A percentile compares a stretch with the other conserved stretches of the same genome.
Evolutionary conservation across 1,284 basidiomycete genomes (phyloP).

Genomic region (Apiotrichum akiyoshidainum): DNA sequence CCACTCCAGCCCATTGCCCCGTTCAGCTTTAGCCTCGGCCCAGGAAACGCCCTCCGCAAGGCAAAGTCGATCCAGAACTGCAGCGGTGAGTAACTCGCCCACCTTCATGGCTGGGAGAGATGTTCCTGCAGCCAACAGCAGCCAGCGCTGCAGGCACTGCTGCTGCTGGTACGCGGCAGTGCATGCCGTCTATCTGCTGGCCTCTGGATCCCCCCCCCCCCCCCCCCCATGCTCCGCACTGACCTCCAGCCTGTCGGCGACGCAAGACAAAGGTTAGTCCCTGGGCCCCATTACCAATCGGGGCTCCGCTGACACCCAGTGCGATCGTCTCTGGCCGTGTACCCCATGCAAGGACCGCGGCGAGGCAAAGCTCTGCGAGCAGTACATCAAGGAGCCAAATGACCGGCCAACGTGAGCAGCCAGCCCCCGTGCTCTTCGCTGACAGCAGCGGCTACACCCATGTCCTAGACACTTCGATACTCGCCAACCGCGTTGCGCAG

Average conservation of each 20-base stretch:
- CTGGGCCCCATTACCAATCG: not conserved
- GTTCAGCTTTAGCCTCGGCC: conserved; percentile 14
- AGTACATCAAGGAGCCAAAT: conserved; percentile 21
- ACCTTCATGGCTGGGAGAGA: too few species aligned
- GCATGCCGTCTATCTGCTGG: too few species aligned
- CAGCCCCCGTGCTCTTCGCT: not conserved
- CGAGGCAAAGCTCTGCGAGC: conserved; percentile 23
- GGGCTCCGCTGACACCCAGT: conserved; percentile 4
- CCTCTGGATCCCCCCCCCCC: too few species aligned
- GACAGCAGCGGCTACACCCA: conserved; percentile 29
- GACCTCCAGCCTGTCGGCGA: conserved; percentile 15
- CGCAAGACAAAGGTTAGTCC: conserved; percentile 19
- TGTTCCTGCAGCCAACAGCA: too few species aligned
- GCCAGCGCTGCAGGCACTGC: too few species aligned
- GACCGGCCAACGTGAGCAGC: conserved; percentile 19
- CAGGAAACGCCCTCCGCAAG: conserved; percentile 18
- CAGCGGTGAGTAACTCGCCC: conserved; percentile 12
- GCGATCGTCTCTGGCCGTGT: conserved; percentile 22
- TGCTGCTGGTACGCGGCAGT: too few species aligned
- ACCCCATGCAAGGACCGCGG: conserved; percentile 24
- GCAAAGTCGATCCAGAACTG: conserved; percentile 23
- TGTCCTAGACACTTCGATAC: conserved; percentile 24
- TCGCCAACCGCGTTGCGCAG: conserved; percentile 24
- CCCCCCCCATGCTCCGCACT: too few species aligned
- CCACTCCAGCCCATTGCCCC: conserved; percentile 11